Evolutionary conservation across 2,329 filamentous ascomycete species (phyloP).

Genomic region (Lojkania enalia): DNA sequence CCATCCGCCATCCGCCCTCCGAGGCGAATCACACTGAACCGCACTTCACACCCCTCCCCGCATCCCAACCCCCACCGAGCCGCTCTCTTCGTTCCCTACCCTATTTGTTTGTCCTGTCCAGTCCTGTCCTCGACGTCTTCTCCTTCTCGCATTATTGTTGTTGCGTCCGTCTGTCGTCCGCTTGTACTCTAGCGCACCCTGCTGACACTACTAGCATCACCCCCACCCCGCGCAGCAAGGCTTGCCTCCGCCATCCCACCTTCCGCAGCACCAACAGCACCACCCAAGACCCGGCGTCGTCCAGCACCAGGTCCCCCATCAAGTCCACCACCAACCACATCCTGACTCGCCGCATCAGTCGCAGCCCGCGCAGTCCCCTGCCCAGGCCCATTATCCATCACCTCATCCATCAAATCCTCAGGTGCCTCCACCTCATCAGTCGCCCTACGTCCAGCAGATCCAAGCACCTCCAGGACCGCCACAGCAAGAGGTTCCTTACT

Average conservation of each 20-base stretch:
- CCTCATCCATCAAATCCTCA: slow-evolving; percentile 65
- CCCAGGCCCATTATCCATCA: slow-evolving; percentile 66
- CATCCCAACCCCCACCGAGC: slow-evolving; percentile 22
- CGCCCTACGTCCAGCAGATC: slow-evolving; percentile 68
- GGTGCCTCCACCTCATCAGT: slow-evolving; percentile 53
- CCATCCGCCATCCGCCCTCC: slow-evolving; percentile 23
- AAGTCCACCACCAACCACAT: slow-evolving; percentile 61
- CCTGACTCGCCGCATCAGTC: slow-evolving; percentile 65
- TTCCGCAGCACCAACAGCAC: slow-evolving; percentile 42
- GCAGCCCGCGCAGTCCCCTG: slow-evolving; percentile 61
- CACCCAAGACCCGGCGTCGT: slow-evolving; percentile 31
- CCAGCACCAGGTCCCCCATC: slow-evolving; percentile 69
- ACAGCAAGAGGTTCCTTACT: slow-evolving; percentile 70
- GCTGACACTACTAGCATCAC: slow-evolving; percentile 72
- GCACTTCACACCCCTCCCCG: slow-evolving; percentile 28
- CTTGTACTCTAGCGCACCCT: too few relatives aligned
- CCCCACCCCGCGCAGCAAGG: slow-evolving; percentile 75
- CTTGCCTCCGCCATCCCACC: slow-evolving; percentile 65
- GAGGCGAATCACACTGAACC: slow-evolving; percentile 15
- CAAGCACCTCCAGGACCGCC: slow-evolving; percentile 65
- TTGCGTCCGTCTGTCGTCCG: too few relatives aligned
- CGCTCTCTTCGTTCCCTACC: slow-evolving; percentile 12
- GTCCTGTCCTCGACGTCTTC: slow-evolving; percentile 19
- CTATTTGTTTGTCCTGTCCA: slow-evolving; percentile 16
- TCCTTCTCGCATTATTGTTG: slow-evolving; percentile 26